Percentiles rank a stretch among this genome's conserved stretches.
phyloP scores from a whole-genome alignment of 352 stramenopile genomes.

The Phytopythium mirpurense region DNA sequence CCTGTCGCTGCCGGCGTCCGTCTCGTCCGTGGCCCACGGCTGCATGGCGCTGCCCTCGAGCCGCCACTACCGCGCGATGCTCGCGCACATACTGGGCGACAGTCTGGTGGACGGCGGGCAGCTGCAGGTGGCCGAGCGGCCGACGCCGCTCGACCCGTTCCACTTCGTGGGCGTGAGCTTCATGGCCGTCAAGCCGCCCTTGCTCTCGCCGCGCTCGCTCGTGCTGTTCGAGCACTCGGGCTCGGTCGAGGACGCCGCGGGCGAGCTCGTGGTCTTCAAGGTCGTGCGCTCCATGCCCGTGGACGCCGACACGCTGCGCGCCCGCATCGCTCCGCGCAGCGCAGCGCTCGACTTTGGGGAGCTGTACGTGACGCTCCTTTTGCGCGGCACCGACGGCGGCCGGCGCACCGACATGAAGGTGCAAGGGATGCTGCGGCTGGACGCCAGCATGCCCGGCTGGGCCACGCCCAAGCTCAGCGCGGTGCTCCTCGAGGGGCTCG shows the following conservation, averaged over 20 bases:
- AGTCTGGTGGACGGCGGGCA: slow-evolving; percentile 38
- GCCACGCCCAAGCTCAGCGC: neutral
- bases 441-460: neutral
- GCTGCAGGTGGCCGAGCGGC: neutral
- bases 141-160: slow-evolving; percentile 8
- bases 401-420: neutral
- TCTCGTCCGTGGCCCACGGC: slow-evolving; percentile 32
- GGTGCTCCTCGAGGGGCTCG: neutral
- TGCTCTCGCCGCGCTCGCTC: neutral
- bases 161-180: neutral
- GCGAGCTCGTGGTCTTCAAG: neutral
- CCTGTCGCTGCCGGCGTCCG: slow-evolving; percentile 18
- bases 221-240: neutral
- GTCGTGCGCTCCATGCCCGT: slow-evolving; percentile 9
- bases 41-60: slow-evolving; percentile 23
- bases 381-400: neutral
- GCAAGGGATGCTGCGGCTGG: neutral
- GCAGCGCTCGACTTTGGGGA: neutral
- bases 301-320: slow-evolving; percentile 9
- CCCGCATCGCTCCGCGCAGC: neutral
- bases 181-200: neutral
- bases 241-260: neutral
- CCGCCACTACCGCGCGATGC: slow-evolving; percentile 24
- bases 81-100: slow-evolving; percentile 40
- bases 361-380: neutral